Percentiles rank a stretch among this genome's conserved stretches.
These are phyloP conservation scores for Aethionema arabicum DNA, from an alignment of 345 rosid genomes.

Conservation along the genomic window DNA sequence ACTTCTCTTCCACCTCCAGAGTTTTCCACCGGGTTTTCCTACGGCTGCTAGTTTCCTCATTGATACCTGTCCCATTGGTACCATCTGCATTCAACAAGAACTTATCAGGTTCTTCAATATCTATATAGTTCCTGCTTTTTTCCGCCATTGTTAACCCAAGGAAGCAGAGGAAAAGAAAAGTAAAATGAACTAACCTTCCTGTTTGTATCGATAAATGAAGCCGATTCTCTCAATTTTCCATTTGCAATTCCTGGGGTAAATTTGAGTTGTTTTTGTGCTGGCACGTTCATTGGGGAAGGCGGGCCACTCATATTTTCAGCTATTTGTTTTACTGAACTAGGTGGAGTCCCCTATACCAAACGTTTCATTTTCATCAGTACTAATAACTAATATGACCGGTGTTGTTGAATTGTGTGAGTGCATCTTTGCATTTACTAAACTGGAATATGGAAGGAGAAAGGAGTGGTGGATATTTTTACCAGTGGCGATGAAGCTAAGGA, in stretches of 20 bases:
- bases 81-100: conserved; percentile 57
- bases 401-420: neutral
- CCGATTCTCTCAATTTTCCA: conserved; percentile 55
- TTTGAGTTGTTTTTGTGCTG: conserved; percentile 92
- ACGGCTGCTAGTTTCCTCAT: conserved; percentile 62
- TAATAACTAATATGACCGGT: neutral
- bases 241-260: conserved; percentile 87
- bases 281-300: conserved; percentile 67
- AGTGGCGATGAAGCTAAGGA: conserved; percentile 64
- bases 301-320: conserved; percentile 60
- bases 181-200: conserved; percentile 55
- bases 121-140: neutral
- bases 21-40: conserved; percentile 71
- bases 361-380: neutral
- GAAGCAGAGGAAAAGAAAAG: neutral
- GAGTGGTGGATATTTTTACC: conserved; percentile 39
- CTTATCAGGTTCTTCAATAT: conserved; percentile 1
- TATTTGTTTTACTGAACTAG: conserved; percentile 58
- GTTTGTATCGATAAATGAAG: conserved; percentile 63
- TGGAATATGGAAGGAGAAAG: neutral
- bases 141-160: neutral
- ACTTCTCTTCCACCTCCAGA: conserved; percentile 99
- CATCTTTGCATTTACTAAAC: neutral
- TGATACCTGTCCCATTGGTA: conserved; percentile 77
- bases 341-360: conserved; percentile 54